A percentile compares a stretch with the other conserved stretches of the same genome.
Evolutionary conservation across 2,329 filamentous ascomycete genomes (phyloP).

Genomic region (Claviceps sp.): DNA sequence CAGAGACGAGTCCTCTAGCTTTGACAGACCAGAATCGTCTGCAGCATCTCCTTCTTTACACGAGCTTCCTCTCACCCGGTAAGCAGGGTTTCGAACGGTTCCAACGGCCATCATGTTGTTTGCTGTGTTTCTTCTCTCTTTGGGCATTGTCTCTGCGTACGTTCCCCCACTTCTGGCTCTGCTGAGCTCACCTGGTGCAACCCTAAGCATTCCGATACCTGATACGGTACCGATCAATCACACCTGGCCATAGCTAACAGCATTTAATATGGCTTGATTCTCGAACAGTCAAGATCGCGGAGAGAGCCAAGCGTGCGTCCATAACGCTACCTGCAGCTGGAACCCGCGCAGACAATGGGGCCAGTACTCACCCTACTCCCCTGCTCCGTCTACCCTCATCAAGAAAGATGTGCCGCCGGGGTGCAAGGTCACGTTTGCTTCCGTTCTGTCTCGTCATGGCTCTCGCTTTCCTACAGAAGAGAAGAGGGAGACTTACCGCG

Average conservation of each 20-base stretch:
- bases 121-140: conserved; percentile 5
- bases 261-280: not conserved
- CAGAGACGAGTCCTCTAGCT: conserved; percentile 13
- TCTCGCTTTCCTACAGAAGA: conserved; percentile 63
- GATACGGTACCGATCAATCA: not conserved
- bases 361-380: conserved; percentile 81
- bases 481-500: conserved; percentile 52
- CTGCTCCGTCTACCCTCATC: conserved; percentile 51
- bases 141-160: conserved; percentile 10
- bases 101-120: conserved; percentile 9
- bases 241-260: not conserved
- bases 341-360: conserved; percentile 61
- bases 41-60: not conserved
- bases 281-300: conserved; percentile 5
- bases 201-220: too few species aligned
- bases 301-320: not conserved
- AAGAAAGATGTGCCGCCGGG: conserved; percentile 44
- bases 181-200: too few species aligned
- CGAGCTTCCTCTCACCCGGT: not conserved
- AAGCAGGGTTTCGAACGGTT: conserved; percentile 7
- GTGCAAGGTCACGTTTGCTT: conserved; percentile 67
- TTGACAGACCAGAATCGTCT: not conserved
- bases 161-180: not conserved
- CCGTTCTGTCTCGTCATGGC: conserved; percentile 73
- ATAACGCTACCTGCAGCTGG: conserved; percentile 33